Evolutionary conservation across 2,329 filamentous ascomycete genomes (phyloP), one percentile per base, ranked within the genome.

Genomic region (Zalaria sp.): DNA sequence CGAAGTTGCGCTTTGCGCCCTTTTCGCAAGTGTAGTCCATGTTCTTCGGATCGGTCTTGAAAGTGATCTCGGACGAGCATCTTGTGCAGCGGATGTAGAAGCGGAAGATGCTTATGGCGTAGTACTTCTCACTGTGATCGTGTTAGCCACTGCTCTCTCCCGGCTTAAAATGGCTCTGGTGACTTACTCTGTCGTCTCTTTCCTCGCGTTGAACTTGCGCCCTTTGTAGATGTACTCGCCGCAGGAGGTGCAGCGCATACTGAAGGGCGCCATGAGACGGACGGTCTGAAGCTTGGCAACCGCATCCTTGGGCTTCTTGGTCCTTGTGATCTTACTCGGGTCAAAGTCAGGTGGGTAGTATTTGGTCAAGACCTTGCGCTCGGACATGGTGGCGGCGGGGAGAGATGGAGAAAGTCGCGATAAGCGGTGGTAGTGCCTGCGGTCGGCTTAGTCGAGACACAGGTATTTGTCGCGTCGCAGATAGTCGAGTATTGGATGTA

Each of bases 21-120:
- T 73, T 72, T 60, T 93, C 75, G 63, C 75, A 79, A 38, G 71
- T 76, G 57, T 95, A 98, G 58, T 96, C 89, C 71, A 87, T 86
- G 56, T 88, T 88, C 61, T 93, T 93, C 0, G 91, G 91, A 52
- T 98, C 91, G 0, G 91, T 96, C 49, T 83, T 81, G 68, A 96
- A 93, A 0, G 84, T 87, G 51, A 96, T 94, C 57, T 94, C 86
- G 35, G 75, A 79, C 35, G 72, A 79, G 63, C 89, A 95, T 38
- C 86, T 68, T 29, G 88, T 93, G 63, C 89, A 95, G 5, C 85
- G 75, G 45, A 61, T 61, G 64, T 88, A 91, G 68, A 96, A 95
- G 27, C 82, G 77, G 64, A 81, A 91, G 48, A 93, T 87, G 46
- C 85, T 77, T 47, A 96, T 93, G 39, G 75, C 75, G 37, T 94